Evolutionary conservation across 208 protist species (phyloP), one percentile per base, ranked within the genome.

Genomic region (Leishmania major): DNA sequence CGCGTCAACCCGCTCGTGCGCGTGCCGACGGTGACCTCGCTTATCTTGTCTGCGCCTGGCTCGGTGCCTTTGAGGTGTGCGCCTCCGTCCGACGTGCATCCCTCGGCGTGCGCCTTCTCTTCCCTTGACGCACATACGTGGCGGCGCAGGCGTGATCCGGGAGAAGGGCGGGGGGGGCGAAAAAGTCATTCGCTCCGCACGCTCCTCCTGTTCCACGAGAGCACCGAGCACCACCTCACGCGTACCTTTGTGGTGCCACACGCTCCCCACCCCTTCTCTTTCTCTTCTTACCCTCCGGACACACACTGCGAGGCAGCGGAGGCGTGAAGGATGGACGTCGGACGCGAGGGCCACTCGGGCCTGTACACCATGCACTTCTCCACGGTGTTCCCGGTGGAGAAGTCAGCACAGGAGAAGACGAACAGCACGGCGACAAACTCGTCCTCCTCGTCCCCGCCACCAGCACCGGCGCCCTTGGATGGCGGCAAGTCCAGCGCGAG

Each of bases 361-460:
- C 86, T 97, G 35, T 97, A 94, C 85, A 96, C 92, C 53, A 88
- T 97, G 81, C 94, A 93, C 90, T 97, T 97, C 88, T 93, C 91
- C 60, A 88, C 91, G 37, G 81, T 94, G 62, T 91, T 90, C 78
- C 83, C 87, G 19, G 83, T 82, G 17, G 91, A 90, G 72, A 85
- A 87, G 57, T 76, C 84, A 51, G 51, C 51, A 28, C n/a, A 43
- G 35, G 73, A 80, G 67, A 57, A 67, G 57, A 57, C 67, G 6
- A 75, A 71, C 62, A 55, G 70, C 75, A 75, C 49, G 3, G 73
- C 57, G 35, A 45, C 75, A 40, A 88, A 79, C 76, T 28, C 73
- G 31, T 69, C 81, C 2, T 82, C 81, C n/a, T 79, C 83, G 8
- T 84, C 81, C 22, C 69, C 75, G 10, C 55, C 76, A 28, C 64